These are phyloP conservation scores for Candida vartiovaarae DNA, from an alignment of 805 yeast species.

Conservation along the genomic window DNA sequence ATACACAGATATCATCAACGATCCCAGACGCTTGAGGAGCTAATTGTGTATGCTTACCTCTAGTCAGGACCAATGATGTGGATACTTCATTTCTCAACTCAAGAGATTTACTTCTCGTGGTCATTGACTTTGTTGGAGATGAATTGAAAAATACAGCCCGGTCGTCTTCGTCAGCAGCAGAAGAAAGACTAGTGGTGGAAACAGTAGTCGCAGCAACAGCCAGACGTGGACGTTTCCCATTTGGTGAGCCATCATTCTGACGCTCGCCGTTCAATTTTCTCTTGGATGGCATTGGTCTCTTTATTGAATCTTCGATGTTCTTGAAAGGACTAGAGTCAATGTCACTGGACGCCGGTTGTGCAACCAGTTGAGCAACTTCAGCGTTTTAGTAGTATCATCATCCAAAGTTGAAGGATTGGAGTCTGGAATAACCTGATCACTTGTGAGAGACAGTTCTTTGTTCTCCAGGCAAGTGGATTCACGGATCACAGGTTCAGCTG, in stretches of 20 bases:
- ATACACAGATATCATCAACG: too few relatives aligned
- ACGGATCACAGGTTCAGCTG: background rate
- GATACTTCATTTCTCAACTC: too few relatives aligned
- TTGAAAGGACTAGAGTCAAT: slow-evolving; percentile 1
- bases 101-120: too few relatives aligned
- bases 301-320: background rate
- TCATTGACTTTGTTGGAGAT: too few relatives aligned
- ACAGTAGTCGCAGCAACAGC: background rate
- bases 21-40: too few relatives aligned
- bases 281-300: background rate
- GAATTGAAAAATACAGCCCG: too few relatives aligned
- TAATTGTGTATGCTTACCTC: too few relatives aligned
- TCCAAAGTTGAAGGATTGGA: background rate
- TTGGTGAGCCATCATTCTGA: background rate
- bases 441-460: background rate
- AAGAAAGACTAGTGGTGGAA: too few relatives aligned
- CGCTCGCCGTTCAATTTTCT: background rate
- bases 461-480: too few relatives aligned
- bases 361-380: background rate
- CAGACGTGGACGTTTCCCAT: background rate
- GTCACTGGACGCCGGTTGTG: background rate
- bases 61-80: too few relatives aligned
- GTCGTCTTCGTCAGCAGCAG: too few relatives aligned
- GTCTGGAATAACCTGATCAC: background rate
- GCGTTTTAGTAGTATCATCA: background rate